Conservation (phyloP, 1,284 basidiomycete genomes). For the Heterobasidion annosum region DNA sequence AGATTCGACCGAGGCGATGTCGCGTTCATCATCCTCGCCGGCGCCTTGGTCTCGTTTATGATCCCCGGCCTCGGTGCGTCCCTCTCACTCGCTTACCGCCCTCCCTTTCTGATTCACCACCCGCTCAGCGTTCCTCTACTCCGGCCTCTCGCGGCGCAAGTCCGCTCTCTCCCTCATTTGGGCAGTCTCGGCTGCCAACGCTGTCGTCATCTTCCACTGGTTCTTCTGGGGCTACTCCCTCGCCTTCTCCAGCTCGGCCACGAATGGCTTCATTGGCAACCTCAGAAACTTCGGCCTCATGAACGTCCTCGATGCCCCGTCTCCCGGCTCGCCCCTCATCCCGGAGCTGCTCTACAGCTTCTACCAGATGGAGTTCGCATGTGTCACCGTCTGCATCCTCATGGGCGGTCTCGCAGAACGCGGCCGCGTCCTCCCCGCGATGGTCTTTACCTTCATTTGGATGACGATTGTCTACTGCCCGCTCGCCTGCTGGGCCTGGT, state of each 20-base stretch:
- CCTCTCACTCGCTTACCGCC: not conserved
- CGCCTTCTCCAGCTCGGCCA: slow-evolving; percentile 71
- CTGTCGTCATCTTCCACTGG: slow-evolving; percentile 86
- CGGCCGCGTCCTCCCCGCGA: slow-evolving; percentile 79
- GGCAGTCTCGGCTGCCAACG: slow-evolving; percentile 63
- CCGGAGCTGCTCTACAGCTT: slow-evolving; percentile 74
- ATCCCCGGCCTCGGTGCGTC: slow-evolving; percentile 49
- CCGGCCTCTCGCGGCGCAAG: slow-evolving; percentile 75
- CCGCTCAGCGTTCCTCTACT: slow-evolving; percentile 71
- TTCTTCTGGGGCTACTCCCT: slow-evolving; percentile 82
- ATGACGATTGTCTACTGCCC: slow-evolving; percentile 80
- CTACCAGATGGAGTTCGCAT: slow-evolving; percentile 86
- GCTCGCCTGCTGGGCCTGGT: slow-evolving; percentile 75
- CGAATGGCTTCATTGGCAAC: slow-evolving; percentile 76
- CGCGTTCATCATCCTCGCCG: slow-evolving; percentile 69
- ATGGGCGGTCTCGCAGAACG: slow-evolving; percentile 86
- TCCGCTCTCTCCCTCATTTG: slow-evolving; percentile 63
- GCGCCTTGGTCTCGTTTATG: slow-evolving; percentile 78
- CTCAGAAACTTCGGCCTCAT: slow-evolving; percentile 62
- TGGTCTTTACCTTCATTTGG: slow-evolving; percentile 87
- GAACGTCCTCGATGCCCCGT: slow-evolving; percentile 68
- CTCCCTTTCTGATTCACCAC: slow-evolving; percentile 1
- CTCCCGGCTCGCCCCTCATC: slow-evolving; percentile 66
- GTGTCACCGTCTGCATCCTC: slow-evolving; percentile 68
- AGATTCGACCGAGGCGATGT: slow-evolving; percentile 66